Conservation (phyloP, 1,284 basidiomycete species). For the Microbotryomycetes sp. region DNA sequence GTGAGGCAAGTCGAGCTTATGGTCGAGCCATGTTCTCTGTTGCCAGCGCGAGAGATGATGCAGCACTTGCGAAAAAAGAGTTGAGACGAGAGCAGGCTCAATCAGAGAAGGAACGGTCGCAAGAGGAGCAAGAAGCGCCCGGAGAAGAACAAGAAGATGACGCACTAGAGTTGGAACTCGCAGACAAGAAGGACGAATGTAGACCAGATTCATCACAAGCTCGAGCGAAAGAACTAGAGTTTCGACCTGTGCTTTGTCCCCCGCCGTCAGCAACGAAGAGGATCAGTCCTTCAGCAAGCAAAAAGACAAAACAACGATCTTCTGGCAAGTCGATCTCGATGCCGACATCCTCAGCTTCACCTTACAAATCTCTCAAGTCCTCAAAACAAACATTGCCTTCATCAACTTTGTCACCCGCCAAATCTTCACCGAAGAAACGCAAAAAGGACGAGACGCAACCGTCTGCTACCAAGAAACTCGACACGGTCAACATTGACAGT, state of each 20-base stretch:
- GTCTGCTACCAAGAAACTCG: too few species aligned
- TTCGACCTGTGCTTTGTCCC: not conserved
- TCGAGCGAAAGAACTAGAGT: constrained; percentile 1
- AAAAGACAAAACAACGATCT: not conserved
- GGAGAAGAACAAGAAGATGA: not conserved
- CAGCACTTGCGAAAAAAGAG: constrained; percentile 2
- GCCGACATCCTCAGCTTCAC: not conserved
- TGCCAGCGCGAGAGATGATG: constrained; percentile 6
- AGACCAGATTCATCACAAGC: constrained; percentile 2
- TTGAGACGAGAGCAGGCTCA: not conserved
- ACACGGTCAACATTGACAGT: not conserved
- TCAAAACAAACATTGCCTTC: not conserved
- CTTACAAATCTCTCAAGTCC: not conserved
- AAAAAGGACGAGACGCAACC: too few species aligned
- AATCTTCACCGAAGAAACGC: constrained; percentile 5
- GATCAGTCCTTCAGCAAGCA: not conserved
- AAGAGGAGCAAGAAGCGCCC: not conserved
- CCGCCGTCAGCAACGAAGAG: not conserved
- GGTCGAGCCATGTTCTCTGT: constrained; percentile 25
- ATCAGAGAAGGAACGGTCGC: not conserved
- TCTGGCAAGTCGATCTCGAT: not conserved
- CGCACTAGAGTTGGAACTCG: not conserved
- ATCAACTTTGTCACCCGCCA: not conserved
- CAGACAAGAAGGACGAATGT: not conserved
- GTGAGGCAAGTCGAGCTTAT: constrained; percentile 22